A percentile compares a stretch with the other conserved stretches of the same genome.
These are phyloP conservation scores for Gypsophila paniculata DNA, from an alignment of 179 eudicot genomes.

Conservation along the genomic window DNA sequence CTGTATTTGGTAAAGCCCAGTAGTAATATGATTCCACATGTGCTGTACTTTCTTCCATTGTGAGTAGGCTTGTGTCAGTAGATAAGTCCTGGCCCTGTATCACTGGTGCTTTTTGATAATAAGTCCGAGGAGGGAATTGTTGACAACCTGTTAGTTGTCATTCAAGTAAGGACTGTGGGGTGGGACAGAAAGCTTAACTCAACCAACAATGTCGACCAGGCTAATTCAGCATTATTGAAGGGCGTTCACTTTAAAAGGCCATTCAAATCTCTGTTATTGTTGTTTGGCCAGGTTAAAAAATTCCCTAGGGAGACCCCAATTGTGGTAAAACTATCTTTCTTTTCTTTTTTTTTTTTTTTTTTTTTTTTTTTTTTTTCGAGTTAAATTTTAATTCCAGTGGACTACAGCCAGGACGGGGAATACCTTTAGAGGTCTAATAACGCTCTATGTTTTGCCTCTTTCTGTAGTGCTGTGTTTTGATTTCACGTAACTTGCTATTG, in stretches of 20 bases:
- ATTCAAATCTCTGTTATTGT: neutral
- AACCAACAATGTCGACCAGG: neutral
- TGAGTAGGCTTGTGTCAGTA: neutral
- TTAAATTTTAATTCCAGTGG: neutral
- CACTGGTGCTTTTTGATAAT: neutral
- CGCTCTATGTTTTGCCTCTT: neutral
- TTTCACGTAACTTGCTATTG: neutral
- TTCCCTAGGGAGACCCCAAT: neutral
- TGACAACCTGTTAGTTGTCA: neutral
- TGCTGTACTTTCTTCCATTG: neutral
- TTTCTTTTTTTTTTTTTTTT: too few species aligned
- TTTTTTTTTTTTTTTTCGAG: too few species aligned
- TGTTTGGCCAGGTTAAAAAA: neutral
- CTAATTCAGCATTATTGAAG: neutral
- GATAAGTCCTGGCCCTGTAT: neutral
- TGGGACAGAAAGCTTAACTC: neutral
- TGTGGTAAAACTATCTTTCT: neutral
- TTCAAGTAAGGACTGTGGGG: neutral
- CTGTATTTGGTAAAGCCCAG: neutral
- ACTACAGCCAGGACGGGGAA: neutral
- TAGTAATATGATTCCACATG: neutral
- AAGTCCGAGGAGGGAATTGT: neutral
- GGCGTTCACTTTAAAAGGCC: neutral
- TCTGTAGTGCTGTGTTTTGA: neutral
- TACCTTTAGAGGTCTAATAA: neutral